phyloP scores from a whole-genome alignment of 495 filamentous ascomycete genomes.

The Pyrenopolyporus hunteri region DNA sequence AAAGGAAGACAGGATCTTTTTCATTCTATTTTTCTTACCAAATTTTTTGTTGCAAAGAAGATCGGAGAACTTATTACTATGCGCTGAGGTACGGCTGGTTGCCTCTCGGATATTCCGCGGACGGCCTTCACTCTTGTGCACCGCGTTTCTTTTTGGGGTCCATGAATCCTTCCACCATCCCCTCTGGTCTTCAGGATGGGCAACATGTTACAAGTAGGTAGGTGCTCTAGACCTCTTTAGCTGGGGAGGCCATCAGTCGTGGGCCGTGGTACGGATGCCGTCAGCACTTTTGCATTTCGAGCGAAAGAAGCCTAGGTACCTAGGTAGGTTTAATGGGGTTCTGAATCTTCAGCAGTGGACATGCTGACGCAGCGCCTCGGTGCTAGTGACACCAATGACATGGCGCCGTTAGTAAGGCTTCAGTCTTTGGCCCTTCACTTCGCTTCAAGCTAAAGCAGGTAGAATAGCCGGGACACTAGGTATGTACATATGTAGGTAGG shows the following conservation, averaged over 20 bases:
- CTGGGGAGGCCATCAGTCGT: slow-evolving; percentile 6
- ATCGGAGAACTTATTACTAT: slow-evolving; percentile 2
- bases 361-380: slow-evolving; percentile 25
- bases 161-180: slow-evolving; percentile 21
- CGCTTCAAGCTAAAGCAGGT: slow-evolving; percentile 12
- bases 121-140: not conserved
- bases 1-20: slow-evolving; percentile 20
- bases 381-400: slow-evolving; percentile 17
- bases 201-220: slow-evolving; percentile 19
- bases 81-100: slow-evolving; percentile 14
- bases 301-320: not conserved
- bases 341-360: not conserved
- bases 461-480: slow-evolving; percentile 11
- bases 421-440: not conserved
- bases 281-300: slow-evolving; percentile 27
- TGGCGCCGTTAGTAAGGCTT: slow-evolving; percentile 13
- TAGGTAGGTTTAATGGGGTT: not conserved
- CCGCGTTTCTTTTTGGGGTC: slow-evolving; percentile 7
- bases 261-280: slow-evolving; percentile 24
- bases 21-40: not conserved
- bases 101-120: slow-evolving; percentile 12
- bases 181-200: slow-evolving; percentile 2
- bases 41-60: slow-evolving; percentile 1
- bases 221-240: too few species aligned
- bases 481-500: too few species aligned